Evolutionary conservation across 2,329 filamentous ascomycete species (phyloP), one percentile per base, ranked within the genome.

Genomic region (Graphilbum fragrans): DNA sequence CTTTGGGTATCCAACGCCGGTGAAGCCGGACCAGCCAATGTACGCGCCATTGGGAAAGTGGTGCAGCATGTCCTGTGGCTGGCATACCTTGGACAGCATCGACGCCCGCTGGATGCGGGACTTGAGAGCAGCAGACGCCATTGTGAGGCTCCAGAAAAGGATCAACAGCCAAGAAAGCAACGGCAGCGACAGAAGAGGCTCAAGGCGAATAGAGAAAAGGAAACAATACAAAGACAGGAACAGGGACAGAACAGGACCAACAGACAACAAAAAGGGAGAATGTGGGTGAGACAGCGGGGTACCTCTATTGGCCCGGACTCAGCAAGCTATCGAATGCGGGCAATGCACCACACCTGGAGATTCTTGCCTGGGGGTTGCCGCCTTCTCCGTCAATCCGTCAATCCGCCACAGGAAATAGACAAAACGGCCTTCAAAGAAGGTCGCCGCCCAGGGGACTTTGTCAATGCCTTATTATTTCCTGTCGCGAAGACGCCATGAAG

Each of bases 21-120:
- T 94, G 63, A 94, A 94, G 29, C 86, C 86, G 49, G 80, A 86
- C 86, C 86, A 94, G 54, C 86, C 87, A 53, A 94, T 76, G 61
- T 92, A 92, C n/a, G 83, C 64, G 56, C 80, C 80, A 67, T 92
- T 76, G 49, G 86, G 86, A 54, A 94, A 94, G 51, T 84, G 72
- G 48, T 82, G 71, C 45, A 94, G 71, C 49, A 93, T 62, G 58
- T 93, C 86, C 60, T 92, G 77, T 31, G 86, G 77, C 53, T 78
- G 78, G 52, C 80, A 78, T 45, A 94, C 68, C 70, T 90, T 93
- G 54, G 78, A 80, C 43, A 93, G 71, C 61, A 90, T 79, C 34
- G 81, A 82, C 19, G 86, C 80, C 49, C 84, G 75, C 52, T 79
- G 69, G 47, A 92, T 71, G 52, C 86, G 81, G 54, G 79, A 75